Conservation (phyloP, 371 early-diverging fungal genomes). For the Zopfochytrium polystomum region DNA sequence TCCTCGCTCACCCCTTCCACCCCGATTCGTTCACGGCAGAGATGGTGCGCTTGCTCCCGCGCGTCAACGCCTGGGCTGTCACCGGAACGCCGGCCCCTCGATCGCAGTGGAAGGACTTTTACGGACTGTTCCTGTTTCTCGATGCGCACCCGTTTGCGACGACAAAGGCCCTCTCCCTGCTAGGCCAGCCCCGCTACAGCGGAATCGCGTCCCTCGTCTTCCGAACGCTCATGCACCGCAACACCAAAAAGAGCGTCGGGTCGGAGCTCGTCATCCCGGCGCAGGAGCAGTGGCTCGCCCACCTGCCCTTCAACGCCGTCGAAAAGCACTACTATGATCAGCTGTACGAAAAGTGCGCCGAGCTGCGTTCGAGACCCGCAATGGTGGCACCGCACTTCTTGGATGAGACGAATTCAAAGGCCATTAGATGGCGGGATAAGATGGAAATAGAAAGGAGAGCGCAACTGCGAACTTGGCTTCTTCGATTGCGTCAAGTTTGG, state of each 20-base stretch:
- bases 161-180: slow-evolving; percentile 2
- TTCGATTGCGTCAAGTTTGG: slow-evolving; percentile 44
- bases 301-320: slow-evolving; percentile 54
- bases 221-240: slow-evolving; percentile 53
- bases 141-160: slow-evolving; percentile 34
- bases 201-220: slow-evolving; percentile 39
- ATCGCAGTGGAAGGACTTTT: too few species aligned
- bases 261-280: slow-evolving; percentile 58
- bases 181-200: slow-evolving; percentile 17
- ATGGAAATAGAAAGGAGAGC: slow-evolving; percentile 8
- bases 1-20: too few species aligned
- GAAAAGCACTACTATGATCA: slow-evolving; percentile 65
- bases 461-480: slow-evolving; percentile 30
- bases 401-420: background rate
- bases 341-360: slow-evolving; percentile 47
- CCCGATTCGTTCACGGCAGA: slow-evolving; percentile 44
- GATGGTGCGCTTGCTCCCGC: slow-evolving; percentile 58
- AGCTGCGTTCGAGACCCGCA: background rate
- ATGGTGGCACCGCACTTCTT: background rate
- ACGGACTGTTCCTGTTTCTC: slow-evolving; percentile 54
- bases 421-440: too few species aligned
- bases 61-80: slow-evolving; percentile 65
- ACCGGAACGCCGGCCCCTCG: slow-evolving; percentile 68
- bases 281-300: slow-evolving; percentile 50
- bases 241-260: slow-evolving; percentile 51